Base-by-base conservation (phyloP, 768 basidiomycete species). In the Pluteus cervinus region DNA sequence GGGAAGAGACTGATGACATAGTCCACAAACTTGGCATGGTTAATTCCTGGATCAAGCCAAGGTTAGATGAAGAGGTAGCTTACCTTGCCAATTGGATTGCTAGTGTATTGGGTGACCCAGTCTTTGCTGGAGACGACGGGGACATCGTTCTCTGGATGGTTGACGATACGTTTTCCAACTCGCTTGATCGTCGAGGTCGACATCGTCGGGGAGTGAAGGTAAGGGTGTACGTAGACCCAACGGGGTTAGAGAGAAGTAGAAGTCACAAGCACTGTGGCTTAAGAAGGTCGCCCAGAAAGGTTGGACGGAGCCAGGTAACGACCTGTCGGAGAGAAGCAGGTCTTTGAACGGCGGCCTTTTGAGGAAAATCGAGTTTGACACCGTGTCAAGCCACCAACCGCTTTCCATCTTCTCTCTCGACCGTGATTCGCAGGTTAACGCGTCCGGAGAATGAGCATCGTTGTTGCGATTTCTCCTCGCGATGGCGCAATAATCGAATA, bases 1-100 rank as follows among this genome's bases (percentile, higher is more conserved):
- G 92, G 92, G 59, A 96, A 94, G 10, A 96, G 63, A 45, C 75
- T 71, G 32, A 59, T 48, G 21, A 89, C n/a, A 50, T 96, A 96
- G 40, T 68, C 48, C 33, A 69, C 56, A 25, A 70, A 51, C 86
- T n/a, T 91, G 46, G 15, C 28, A 44, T 37, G 17, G 41, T 28
- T 22, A 16, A 25, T 41, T 40, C 16, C 40, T 41, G 44, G 29
- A 18, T n/a, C 17, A 22, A 22, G 33, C 23, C 20, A 28, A 43
- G 39, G 30, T 33, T 24, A 37, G 32, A 29, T 10, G 16, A 40
- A 37, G 29, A 24, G 25, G 38, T 15, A 12, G 60, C 76, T 38
- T 47, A 85, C 85, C 17, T 60, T 60, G 25, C 56, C 63, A 40
- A 60, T 68, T 1, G 84, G 81, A 39, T 76, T 56, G 5, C 43